phyloP scores from a whole-genome alignment of 345 rosid species.

The Lagerstroemia speciosa region DNA sequence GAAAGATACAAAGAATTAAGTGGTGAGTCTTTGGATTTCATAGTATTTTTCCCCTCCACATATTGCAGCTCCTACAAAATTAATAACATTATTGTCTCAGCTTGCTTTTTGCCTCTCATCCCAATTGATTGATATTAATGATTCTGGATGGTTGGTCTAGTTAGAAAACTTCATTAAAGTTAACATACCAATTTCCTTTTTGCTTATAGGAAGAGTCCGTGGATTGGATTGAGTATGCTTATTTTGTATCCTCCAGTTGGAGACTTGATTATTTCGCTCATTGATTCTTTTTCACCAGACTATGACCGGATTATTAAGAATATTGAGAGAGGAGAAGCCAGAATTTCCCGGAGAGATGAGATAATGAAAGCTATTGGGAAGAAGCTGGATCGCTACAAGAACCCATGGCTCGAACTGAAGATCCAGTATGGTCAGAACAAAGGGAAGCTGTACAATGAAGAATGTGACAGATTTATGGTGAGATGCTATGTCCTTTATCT shows the following conservation, averaged over 20 bases:
- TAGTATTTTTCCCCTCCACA: neutral
- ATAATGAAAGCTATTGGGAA: conserved; percentile 98
- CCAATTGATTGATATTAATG: neutral
- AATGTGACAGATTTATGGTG: conserved; percentile 92
- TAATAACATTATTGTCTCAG: neutral
- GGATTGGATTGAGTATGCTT: neutral
- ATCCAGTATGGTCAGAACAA: conserved; percentile 97
- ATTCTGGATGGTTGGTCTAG: neutral
- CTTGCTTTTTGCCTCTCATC: neutral
- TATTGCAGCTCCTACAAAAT: neutral
- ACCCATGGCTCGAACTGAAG: conserved; percentile 97
- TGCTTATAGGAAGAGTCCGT: neutral
- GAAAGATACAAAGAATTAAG: conserved; percentile 86
- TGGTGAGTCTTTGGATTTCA: conserved; percentile 26
- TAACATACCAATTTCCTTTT: neutral
- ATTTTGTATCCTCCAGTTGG: neutral
- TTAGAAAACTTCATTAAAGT: neutral
- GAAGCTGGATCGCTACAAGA: conserved; percentile 95
- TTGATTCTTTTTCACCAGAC: conserved; percentile 30
- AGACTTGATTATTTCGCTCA: neutral
- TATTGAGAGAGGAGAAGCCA: conserved; percentile 93
- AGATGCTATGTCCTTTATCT: neutral
- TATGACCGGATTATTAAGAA: conserved; percentile 94
- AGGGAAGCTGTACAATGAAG: conserved; percentile 95
- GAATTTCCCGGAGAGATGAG: conserved; percentile 93